Evolutionary conservation across 2,329 filamentous ascomycete species (phyloP), one percentile per base, ranked within the genome.

Genomic region (Scytalidium lignicola): DNA sequence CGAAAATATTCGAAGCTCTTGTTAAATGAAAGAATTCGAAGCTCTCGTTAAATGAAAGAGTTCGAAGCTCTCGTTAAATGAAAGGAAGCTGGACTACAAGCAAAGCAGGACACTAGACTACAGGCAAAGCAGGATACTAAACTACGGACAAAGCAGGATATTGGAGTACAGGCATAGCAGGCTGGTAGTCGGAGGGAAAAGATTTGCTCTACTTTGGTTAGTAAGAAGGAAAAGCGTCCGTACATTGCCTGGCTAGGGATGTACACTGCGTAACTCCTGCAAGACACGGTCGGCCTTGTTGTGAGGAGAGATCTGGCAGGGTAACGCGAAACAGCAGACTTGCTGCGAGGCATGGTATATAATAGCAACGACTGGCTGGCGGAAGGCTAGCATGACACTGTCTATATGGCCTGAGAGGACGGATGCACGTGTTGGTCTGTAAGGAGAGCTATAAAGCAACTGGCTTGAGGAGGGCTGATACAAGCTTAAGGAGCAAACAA

Each of bases 161-260:
- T n/a, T n/a, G n/a, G n/a, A n/a, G n/a, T n/a, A n/a, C n/a, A n/a
- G n/a, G n/a, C n/a, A n/a, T n/a, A n/a, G n/a, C n/a, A n/a, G n/a
- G 17, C 21, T 70, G 1, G 58, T 61, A 2, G 58, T 47, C 1
- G 57, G 46, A 6, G 48, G 7, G 20, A 52, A 50, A 43, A 41
- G 8, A 13, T 47, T 28, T 13, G 13, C 13, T 28, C 26, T 28
- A 32, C 23, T 42, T 52, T 53, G 48, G 45, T 53, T 50, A 53
- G 41, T 53, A 42, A 47, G 44, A 46, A 29, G 48, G 43, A 49
- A 50, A 53, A 40, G 32, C 42, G 41, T 40, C 22, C 39, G 32
- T 48, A 46, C 39, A 37, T 45, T 46, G 45, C 51, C 44, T 51
- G 46, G 49, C 44, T 51, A 50, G 47, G 43, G 52, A 44, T 47